These are phyloP conservation scores for Mucor racemosus DNA, from an alignment of 371 early-diverging fungal genomes.

Conservation along the genomic window DNA sequence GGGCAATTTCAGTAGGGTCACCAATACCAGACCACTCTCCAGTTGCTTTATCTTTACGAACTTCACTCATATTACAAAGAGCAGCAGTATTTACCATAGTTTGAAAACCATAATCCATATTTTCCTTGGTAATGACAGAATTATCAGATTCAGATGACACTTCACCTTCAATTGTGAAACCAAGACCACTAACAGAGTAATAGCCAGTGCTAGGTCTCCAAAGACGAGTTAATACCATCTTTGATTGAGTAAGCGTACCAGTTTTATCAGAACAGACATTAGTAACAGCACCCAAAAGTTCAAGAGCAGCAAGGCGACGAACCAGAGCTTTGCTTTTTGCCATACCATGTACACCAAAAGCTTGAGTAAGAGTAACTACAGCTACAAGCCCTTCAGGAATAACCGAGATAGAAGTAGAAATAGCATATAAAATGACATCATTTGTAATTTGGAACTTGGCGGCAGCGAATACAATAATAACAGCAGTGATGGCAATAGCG, in stretches of 20 bases:
- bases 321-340: conserved; percentile 84
- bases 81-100: conserved; percentile 58
- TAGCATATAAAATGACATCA: conserved; percentile 73
- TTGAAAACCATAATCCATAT: conserved; percentile 41
- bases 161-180: conserved; percentile 50
- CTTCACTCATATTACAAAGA: conserved; percentile 78
- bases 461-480: conserved; percentile 63
- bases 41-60: conserved; percentile 60
- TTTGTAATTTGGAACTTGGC: conserved; percentile 66
- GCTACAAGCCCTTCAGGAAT: conserved; percentile 97
- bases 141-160: conserved; percentile 30
- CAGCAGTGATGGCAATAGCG: conserved; percentile 52
- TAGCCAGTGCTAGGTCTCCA: conserved; percentile 74
- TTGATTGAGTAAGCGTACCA: conserved; percentile 93
- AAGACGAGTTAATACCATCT: conserved; percentile 81
- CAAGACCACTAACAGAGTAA: conserved; percentile 65
- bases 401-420: conserved; percentile 89
- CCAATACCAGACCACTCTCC: conserved; percentile 78
- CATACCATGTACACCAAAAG: conserved; percentile 89
- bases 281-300: conserved; percentile 90
- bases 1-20: conserved; percentile 84
- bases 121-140: conserved; percentile 29
- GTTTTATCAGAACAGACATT: conserved; percentile 97
- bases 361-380: conserved; percentile 90
- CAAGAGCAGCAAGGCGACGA: conserved; percentile 86